A percentile compares a stretch with the other conserved stretches of the same genome.
phyloP scores from a whole-genome alignment of 495 filamentous ascomycete species.

The Pseudoneurospora amorphoporcata region DNA sequence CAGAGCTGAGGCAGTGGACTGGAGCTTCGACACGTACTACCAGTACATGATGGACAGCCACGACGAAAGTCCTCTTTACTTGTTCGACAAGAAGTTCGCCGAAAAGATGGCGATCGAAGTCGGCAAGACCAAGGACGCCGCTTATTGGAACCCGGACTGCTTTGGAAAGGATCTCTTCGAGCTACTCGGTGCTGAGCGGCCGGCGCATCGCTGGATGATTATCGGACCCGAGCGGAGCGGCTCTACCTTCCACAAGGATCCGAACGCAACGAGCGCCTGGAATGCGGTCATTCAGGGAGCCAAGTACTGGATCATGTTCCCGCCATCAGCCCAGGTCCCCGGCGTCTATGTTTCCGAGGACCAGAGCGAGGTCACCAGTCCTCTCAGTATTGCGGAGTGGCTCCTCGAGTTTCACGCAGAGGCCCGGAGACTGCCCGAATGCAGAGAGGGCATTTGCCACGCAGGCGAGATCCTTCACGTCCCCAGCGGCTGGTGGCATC shows the following conservation, averaged over 20 bases:
- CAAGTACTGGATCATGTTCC: slow-evolving; percentile 98
- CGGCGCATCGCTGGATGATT: slow-evolving; percentile 89
- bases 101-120: slow-evolving; percentile 72
- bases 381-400: slow-evolving; percentile 94
- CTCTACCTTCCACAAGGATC: slow-evolving; percentile 89
- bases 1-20: slow-evolving; percentile 89
- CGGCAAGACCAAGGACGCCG: slow-evolving; percentile 41
- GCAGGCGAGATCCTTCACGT: slow-evolving; percentile 91
- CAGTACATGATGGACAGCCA: slow-evolving; percentile 73
- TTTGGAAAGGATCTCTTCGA: slow-evolving; percentile 86
- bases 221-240: slow-evolving; percentile 83
- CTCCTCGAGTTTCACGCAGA: slow-evolving; percentile 84
- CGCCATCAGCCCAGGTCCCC: slow-evolving; percentile 49
- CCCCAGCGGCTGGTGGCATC: slow-evolving; percentile 90
- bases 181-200: slow-evolving; percentile 66
- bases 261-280: slow-evolving; percentile 70
- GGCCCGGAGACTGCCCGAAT: slow-evolving; percentile 66
- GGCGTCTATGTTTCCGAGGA: slow-evolving; percentile 89
- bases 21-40: slow-evolving; percentile 69
- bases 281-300: slow-evolving; percentile 85
- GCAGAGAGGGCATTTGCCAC: slow-evolving; percentile 76
- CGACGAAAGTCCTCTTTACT: slow-evolving; percentile 87
- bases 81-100: slow-evolving; percentile 82
- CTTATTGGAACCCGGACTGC: slow-evolving; percentile 77
- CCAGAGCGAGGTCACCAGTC: slow-evolving; percentile 87